Conservation (phyloP, 2,329 filamentous ascomycete species). For the Xylaria digitata region DNA sequence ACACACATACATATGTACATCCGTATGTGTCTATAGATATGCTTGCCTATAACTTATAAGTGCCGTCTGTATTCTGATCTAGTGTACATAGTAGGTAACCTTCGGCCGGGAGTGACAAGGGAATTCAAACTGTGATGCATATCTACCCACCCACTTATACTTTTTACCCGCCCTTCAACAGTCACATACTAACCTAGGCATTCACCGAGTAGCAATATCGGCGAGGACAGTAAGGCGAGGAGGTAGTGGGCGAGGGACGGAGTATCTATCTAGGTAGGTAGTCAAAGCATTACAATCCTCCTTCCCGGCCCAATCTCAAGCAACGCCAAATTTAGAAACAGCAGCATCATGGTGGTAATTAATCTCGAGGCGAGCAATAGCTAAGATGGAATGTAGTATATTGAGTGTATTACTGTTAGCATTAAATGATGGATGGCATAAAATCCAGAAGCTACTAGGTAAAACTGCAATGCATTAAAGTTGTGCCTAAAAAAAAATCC, state of each 20-base stretch:
- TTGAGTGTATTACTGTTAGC: constrained; percentile 15
- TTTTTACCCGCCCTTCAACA: background rate
- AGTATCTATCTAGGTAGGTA: background rate
- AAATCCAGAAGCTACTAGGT: background rate
- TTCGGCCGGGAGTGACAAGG: no score
- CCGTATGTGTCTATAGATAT: no score
- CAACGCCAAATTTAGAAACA: constrained; percentile 28
- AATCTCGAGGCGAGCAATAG: background rate
- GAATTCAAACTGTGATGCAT: no score
- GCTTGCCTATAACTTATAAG: no score
- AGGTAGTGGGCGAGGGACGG: background rate
- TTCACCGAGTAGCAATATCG: constrained; percentile 5
- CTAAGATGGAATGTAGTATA: background rate
- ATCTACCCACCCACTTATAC: background rate
- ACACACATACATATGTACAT: background rate
- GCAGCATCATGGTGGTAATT: constrained; percentile 2
- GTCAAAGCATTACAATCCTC: constrained; percentile 3
- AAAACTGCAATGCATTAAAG: background rate
- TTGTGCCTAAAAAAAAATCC: constrained; percentile 6
- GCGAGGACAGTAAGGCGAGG: background rate
- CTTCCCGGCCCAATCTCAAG: background rate
- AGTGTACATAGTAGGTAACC: no score
- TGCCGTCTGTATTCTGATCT: no score
- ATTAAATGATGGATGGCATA: background rate
- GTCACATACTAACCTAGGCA: background rate